These are phyloP conservation scores for Aureobasidium musti DNA, from an alignment of 2,329 filamentous ascomycete genomes.

Conservation along the genomic window DNA sequence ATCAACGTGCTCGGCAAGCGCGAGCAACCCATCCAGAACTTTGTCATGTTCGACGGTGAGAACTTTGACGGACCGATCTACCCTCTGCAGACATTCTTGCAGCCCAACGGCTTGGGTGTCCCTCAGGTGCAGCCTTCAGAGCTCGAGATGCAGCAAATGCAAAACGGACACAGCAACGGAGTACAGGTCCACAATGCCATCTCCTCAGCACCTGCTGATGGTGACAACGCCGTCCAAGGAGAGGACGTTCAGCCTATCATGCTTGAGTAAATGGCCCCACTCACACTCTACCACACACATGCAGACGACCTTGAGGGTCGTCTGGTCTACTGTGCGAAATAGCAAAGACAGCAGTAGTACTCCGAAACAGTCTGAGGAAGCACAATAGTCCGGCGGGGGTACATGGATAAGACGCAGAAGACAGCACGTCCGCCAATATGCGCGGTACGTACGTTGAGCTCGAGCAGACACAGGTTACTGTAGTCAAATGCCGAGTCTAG, in stretches of 20 bases:
- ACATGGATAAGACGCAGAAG: background rate
- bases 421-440: background rate
- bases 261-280: conserved; percentile 3
- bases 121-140: conserved; percentile 19
- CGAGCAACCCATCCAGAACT: conserved; percentile 95
- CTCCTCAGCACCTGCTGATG: conserved; percentile 10
- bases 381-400: background rate
- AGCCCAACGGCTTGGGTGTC: conserved; percentile 14
- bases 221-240: conserved; percentile 1
- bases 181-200: conserved; percentile 12
- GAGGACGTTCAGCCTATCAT: background rate
- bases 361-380: too few species aligned
- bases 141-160: conserved; percentile 15
- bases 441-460: too few species aligned
- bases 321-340: background rate
- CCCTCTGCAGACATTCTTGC: conserved; percentile 33
- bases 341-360: background rate
- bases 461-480: background rate
- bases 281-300: background rate
- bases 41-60: conserved; percentile 87
- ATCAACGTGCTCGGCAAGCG: conserved; percentile 91
- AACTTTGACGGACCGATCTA: conserved; percentile 77
- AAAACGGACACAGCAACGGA: conserved; percentile 9
- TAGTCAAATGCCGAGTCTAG: background rate
- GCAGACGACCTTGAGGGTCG: background rate